Percentiles rank a stretch among this genome's conserved stretches.
Evolutionary conservation across 306 rosid genomes (phyloP).

Genomic region (Lathyrus aphaca): DNA sequence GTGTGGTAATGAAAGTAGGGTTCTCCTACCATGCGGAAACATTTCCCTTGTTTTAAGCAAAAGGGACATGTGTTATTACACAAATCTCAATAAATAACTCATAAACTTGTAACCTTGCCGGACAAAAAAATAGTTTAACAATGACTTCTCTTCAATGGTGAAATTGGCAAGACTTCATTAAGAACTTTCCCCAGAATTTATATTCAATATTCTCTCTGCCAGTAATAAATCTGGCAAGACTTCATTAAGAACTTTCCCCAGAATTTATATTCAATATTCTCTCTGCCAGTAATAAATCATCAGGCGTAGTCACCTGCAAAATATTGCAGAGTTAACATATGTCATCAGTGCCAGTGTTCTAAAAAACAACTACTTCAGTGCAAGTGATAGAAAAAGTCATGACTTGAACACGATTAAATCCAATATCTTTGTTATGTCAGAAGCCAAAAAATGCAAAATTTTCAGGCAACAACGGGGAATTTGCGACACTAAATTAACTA

Average conservation of each 20-base stretch:
- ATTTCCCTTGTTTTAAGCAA: conserved; percentile 37
- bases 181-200: conserved; percentile 45
- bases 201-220: conserved; percentile 83
- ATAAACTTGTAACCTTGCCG: conserved; percentile 18
- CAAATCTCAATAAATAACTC: conserved; percentile 13
- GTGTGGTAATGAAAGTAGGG: conserved; percentile 11
- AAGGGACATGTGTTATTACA: conserved; percentile 27
- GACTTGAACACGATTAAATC: conserved; percentile 3
- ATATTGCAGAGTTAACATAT: conserved; percentile 30
- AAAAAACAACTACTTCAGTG: conserved; percentile 2
- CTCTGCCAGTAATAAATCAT: conserved; percentile 87
- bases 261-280: conserved; percentile 67
- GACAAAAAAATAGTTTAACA: conserved; percentile 5
- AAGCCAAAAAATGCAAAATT: too few species aligned
- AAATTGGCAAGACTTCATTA: conserved; percentile 26
- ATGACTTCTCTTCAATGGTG: conserved; percentile 29
- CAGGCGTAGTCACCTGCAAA: conserved; percentile 96
- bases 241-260: conserved; percentile 36
- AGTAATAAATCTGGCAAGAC: conserved; percentile 48
- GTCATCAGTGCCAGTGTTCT: background rate
- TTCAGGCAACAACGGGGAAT: too few species aligned
- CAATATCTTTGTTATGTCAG: background rate
- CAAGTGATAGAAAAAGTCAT: background rate
- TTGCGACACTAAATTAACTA: too few species aligned
- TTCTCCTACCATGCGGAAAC: conserved; percentile 21